A percentile compares a stretch with the other conserved stretches of the same genome.
phyloP scores from a whole-genome alignment of 2,329 filamentous ascomycete species.

The Karstenula rhodostoma region DNA sequence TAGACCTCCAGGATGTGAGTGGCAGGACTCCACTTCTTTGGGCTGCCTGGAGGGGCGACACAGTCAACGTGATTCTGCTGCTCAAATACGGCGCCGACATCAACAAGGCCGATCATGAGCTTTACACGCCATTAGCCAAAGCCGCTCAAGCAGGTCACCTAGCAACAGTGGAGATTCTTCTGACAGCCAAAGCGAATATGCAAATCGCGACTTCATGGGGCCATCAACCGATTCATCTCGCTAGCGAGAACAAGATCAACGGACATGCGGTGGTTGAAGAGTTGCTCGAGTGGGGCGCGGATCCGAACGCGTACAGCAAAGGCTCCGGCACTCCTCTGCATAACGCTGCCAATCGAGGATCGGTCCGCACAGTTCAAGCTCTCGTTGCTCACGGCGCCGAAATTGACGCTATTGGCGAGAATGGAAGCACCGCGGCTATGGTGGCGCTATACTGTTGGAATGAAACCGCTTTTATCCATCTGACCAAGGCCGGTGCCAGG shows the following conservation, averaged over 20 bases:
- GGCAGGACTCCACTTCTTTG: constrained; percentile 17
- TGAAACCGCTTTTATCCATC: constrained; percentile 1
- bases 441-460: constrained; percentile 11
- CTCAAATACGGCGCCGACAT: constrained; percentile 16
- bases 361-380: not conserved
- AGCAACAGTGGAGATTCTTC: not conserved
- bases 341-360: constrained; percentile 9
- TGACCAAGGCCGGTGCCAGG: not conserved
- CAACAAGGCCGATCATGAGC: constrained; percentile 14
- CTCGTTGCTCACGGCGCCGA: not conserved
- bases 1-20: constrained; percentile 16
- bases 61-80: constrained; percentile 10
- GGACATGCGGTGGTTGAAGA: not conserved
- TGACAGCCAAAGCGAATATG: not conserved
- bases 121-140: constrained; percentile 15
- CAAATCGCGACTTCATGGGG: constrained; percentile 3
- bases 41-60: constrained; percentile 21
- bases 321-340: constrained; percentile 10
- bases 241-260: constrained; percentile 9
- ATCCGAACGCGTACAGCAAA: constrained; percentile 5
- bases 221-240: constrained; percentile 11
- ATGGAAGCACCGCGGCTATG: constrained; percentile 6
- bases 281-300: constrained; percentile 1
- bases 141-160: constrained; percentile 15
- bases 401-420: constrained; percentile 7